Evolutionary conservation across 208 protist species (phyloP), one percentile per base, ranked within the genome.

Genomic region (Crithidia bombi): DNA sequence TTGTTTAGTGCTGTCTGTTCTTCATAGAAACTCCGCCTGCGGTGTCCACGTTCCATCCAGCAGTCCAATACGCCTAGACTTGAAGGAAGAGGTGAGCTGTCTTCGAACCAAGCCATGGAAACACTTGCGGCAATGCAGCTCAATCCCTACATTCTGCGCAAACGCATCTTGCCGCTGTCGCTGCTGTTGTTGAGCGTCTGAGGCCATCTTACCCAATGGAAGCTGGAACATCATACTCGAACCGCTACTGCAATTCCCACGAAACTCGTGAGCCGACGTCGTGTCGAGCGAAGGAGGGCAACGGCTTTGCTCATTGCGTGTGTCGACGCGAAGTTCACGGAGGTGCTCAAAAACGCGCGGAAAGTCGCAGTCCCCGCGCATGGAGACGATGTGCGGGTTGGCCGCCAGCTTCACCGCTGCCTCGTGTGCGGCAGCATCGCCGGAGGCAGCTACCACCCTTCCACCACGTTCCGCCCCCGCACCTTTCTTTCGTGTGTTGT

Each of bases 21-120:
- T n/a, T 30, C 65, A 92, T 36, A 93, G 17, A 51, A 82, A 90
- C 73, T 96, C 91, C 7, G 85, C 51, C 33, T 86, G 78, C 0
- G 91, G 87, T 26, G 91, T 92, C 91, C 91, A 96, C 21, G 73
- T 80, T n/a, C 91, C 91, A 54, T 96, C 91, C 6, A 93, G 72
- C 19, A 96, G 62, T 15, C 78, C 64, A 28, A 96, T 79, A 21
- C 78, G 79, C 3, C 74, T 74, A 23, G 67, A 68, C 75, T 93
- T 93, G 12, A 89, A 39, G n/a, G 66, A 82, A 17, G 69, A 58
- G 15, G 65, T 50, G 0, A 83, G 81, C 25, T 79, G 57, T 35
- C 71, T 77, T 44, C 90, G 83, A 14, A 96, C 38, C 32, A 93
- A 56, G 1, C 77, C 75, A 43, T 94, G 78, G 66, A 96, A 85